Evolutionary conservation across 2,329 filamentous ascomycete species (phyloP).

Genomic region (Aspergillus sp.): DNA sequence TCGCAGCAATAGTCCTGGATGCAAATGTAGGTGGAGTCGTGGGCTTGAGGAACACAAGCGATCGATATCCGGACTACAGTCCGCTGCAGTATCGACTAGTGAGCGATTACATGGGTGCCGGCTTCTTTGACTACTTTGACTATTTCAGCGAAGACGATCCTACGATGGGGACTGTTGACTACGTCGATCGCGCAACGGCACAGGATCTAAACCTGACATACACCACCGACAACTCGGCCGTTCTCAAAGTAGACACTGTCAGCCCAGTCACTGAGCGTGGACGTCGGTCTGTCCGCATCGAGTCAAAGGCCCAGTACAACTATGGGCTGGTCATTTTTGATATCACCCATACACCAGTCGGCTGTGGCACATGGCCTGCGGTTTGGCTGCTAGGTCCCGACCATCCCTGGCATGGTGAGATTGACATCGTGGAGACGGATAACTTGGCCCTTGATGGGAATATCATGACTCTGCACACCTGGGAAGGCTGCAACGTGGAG

Average conservation of each 20-base stretch:
- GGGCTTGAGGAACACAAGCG: too few relatives aligned
- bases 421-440: not conserved
- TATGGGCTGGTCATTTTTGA: not conserved
- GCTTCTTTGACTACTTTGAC: slow-evolving; percentile 41
- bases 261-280: not conserved
- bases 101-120: slow-evolving; percentile 32
- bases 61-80: not conserved
- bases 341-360: not conserved
- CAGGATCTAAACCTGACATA: not conserved
- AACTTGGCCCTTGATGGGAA: not conserved
- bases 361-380: not conserved
- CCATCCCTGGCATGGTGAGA: not conserved
- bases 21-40: not conserved
- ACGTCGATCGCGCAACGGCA: slow-evolving; percentile 16
- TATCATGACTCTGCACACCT: not conserved
- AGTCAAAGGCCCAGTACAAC: not conserved
- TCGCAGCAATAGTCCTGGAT: not conserved
- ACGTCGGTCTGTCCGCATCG: not conserved
- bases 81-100: slow-evolving; percentile 28
- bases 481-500: not conserved
- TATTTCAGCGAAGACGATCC: slow-evolving; percentile 37
- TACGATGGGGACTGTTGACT: slow-evolving; percentile 38
- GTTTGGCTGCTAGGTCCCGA: not conserved
- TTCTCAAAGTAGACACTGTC: not conserved
- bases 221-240: not conserved